Evolutionary conservation across 2,329 filamentous ascomycete species (phyloP), one percentile per base, ranked within the genome.

Genomic region (Aspergillus pseudotamarii): DNA sequence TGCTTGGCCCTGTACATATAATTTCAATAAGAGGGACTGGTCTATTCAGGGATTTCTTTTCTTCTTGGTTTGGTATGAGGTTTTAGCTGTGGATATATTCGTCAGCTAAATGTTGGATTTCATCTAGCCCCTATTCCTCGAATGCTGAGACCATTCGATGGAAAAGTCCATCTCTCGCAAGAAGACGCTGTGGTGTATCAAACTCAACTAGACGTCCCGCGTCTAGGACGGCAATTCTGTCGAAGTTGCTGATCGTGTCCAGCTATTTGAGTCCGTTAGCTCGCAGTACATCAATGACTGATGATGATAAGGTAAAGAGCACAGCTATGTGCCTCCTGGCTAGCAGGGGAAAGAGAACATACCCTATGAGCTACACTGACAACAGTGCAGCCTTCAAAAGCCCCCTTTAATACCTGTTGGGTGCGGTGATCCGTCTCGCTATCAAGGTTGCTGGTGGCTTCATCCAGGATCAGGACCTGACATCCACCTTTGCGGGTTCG

Each of bases 371-470:
- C 82, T 4, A 85, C 80, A 5, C 79, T 78, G 56, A 85, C 76
- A 55, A 90, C 81, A 0, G 88, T 90, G 51, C 83, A 82, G 1
- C 75, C 75, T 0, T 70, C 64, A 66, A 88, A 86, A 6, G 77
- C 71, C 12, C 76, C 71, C 5, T 83, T 77, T 43, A 87, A 77
- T 11, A 84, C 76, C 38, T 75, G 73, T 66, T 86, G 83, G 68
- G 86, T 83, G 11, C 77, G 72, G n/a, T 76, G 72, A 66, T 86
- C 85, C 0, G 84, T 86, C 32, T 78, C 76, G 2, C 75, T 72
- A 68, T 88, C 85, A 12, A 87, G 80, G 60, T 62, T 69, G 51
- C 66, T 66, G 4, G 66, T 70, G 2, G 60, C 64, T n/a, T 71
- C 68, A 46, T 71, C 68, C 11, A 71, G 30, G n/a, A 69, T 61